phyloP scores from a whole-genome alignment of 2,329 filamentous ascomycete species.

The Botrytis tulipae region DNA sequence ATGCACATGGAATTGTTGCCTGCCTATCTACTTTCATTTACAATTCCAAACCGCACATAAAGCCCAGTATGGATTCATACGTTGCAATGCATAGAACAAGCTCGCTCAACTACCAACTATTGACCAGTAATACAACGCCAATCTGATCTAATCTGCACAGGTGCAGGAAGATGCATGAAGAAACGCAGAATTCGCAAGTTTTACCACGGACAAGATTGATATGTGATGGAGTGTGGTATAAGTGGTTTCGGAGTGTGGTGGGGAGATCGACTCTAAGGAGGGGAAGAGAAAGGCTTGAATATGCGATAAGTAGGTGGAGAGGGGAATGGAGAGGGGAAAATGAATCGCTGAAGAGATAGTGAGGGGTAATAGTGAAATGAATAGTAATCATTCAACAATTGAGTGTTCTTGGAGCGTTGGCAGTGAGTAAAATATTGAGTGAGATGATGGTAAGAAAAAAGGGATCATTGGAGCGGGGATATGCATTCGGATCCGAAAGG shows the following conservation, averaged over 20 bases:
- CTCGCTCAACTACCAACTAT: not conserved
- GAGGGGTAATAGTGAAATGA: not conserved
- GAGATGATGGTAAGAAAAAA: not conserved
- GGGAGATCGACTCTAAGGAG: not conserved
- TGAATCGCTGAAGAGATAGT: not conserved
- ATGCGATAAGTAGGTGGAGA: not conserved
- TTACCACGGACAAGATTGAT: not conserved
- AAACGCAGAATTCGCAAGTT: not conserved
- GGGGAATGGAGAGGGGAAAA: not conserved
- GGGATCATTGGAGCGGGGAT: not conserved
- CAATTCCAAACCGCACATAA: not conserved
- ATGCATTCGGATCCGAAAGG: not conserved
- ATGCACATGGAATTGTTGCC: not conserved
- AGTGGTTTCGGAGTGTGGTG: not conserved
- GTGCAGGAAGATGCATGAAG: not conserved
- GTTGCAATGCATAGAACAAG: not conserved
- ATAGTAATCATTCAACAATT: not conserved
- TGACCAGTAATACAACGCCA: not conserved
- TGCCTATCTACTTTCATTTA: not conserved
- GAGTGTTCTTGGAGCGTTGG: not conserved
- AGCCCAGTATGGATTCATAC: not conserved
- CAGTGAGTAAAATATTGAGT: not conserved
- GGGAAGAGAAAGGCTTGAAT: not conserved
- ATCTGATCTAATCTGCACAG: slow-evolving; percentile 8
- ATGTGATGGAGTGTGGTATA: not conserved